A percentile compares a stretch with the other conserved stretches of the same genome.
Conservation (phyloP, 1,284 basidiomycete genomes). For the Trichosporon ovoides region DNA sequence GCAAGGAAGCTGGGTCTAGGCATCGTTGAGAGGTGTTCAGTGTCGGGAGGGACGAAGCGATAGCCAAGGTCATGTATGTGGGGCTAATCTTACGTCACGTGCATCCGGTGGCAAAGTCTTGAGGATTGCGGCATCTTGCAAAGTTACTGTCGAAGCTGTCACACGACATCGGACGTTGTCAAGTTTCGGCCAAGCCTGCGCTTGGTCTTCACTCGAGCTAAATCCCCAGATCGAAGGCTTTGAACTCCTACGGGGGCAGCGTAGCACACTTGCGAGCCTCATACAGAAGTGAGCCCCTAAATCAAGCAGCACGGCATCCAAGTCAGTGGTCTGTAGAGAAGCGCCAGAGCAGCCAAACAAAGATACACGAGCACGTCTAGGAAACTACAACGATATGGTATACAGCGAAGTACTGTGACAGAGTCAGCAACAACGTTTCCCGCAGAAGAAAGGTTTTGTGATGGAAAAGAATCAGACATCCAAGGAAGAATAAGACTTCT, state of each 20-base stretch:
- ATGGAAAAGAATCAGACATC: slow-evolving; percentile 45
- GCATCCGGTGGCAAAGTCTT: background rate
- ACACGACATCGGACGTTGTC: background rate
- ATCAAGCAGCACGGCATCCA: no score
- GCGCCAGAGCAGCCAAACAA: no score
- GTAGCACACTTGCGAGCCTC: no score
- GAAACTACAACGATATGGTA: background rate
- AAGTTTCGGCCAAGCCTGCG: no score
- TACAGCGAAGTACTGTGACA: background rate
- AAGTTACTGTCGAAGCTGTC: no score
- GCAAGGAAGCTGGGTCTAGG: background rate
- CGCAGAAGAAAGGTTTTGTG: slow-evolving; percentile 1
- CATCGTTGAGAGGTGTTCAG: background rate
- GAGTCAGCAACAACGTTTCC: slow-evolving; percentile 8
- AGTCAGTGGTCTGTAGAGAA: no score
- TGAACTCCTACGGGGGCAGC: no score
- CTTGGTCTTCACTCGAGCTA: no score
- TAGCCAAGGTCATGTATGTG: background rate
- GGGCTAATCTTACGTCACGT: background rate
- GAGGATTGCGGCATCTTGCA: no score
- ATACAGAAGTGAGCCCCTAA: no score
- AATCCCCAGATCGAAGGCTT: no score
- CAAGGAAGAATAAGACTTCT: slow-evolving; percentile 51
- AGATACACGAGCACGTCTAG: no score
- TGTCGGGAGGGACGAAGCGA: background rate